phyloP scores from a whole-genome alignment of 495 filamentous ascomycete genomes.

The Neurospora africana region DNA sequence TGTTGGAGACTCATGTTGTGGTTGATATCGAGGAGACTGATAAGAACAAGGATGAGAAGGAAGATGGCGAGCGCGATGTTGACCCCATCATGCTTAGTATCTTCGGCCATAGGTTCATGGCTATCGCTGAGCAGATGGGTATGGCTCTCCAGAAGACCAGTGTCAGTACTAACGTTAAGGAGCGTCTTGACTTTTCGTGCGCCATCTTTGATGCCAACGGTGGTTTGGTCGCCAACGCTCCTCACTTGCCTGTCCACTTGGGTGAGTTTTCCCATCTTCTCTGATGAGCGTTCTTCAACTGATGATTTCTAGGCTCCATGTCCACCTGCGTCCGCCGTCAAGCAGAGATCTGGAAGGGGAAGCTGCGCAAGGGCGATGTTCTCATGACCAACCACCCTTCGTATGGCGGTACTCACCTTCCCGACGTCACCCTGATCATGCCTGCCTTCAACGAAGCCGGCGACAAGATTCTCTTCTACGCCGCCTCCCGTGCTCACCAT shows the following conservation, averaged over 20 bases:
- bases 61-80: slow-evolving; percentile 43
- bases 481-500: slow-evolving; percentile 89
- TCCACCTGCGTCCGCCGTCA: slow-evolving; percentile 90
- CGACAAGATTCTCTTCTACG: slow-evolving; percentile 89
- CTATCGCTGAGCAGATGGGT: slow-evolving; percentile 98
- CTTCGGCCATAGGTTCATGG: slow-evolving; percentile 97
- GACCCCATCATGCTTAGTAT: slow-evolving; percentile 91
- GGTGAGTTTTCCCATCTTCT: slow-evolving; percentile 24
- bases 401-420: slow-evolving; percentile 70
- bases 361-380: slow-evolving; percentile 83
- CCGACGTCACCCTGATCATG: slow-evolving; percentile 90
- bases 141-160: slow-evolving; percentile 92
- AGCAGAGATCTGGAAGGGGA: slow-evolving; percentile 85
- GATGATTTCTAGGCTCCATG: slow-evolving; percentile 43
- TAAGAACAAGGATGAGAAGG: slow-evolving; percentile 38
- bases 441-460: slow-evolving; percentile 72
- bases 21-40: slow-evolving; percentile 57
- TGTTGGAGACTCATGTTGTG: slow-evolving; percentile 63
- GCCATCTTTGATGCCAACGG: slow-evolving; percentile 89
- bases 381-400: slow-evolving; percentile 94
- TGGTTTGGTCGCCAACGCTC: slow-evolving; percentile 87
- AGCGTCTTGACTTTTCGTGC: slow-evolving; percentile 92
- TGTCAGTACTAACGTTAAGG: slow-evolving; percentile 96
- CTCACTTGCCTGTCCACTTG: slow-evolving; percentile 88
- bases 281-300: not conserved